Base-by-base conservation (phyloP, 2,329 filamentous ascomycete genomes). In the Dissoconium aciculare region DNA sequence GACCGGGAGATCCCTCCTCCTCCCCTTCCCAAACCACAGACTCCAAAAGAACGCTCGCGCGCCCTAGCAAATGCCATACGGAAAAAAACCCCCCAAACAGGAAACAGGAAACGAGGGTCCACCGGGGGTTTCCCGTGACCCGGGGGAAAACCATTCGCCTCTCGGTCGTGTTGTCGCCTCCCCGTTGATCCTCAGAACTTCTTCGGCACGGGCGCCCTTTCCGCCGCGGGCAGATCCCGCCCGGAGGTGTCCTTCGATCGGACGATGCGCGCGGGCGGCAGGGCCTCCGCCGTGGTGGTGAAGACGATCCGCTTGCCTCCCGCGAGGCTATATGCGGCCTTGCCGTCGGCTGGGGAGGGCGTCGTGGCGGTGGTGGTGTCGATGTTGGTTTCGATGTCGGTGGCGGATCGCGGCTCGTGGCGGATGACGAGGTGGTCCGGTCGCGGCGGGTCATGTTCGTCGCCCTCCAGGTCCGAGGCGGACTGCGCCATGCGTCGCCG, bases 191-290 rank as follows among this genome's bases (percentile, higher is more conserved):
- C 19, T 28, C 26, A 33, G 8, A 13, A 19, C 27, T 34, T 35
- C 31, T 39, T 47, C 9, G 58, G 57, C 34, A 62, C 32, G 17
- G 60, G 59, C 35, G 60, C 60, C 41, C 59, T 51, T 40, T 63
- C 60, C 33, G 58, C 55, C 33, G 52, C 45, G 28, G 59, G 59
- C 38, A 64, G 46, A 32, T 53, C 46, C 41, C 59, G 49, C 35
- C 57, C 57, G 45, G 46, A 52, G 28, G 50, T 56, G 35, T 62
- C 58, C 35, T 48, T 55, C n/a, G n/a, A n/a, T n/a, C n/a, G n/a
- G n/a, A n/a, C n/a, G 42, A 57, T 38, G 30, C 33, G 44, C 5
- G 50, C 50, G 16, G 51, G 28, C 15, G 48, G 26, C 9, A 45
- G 42, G 17, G 50, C 50, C 12, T 50, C 50, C 17, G 42, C 44